Evolutionary conservation across 1,139 yeast genomes (phyloP).

Genomic region (Lodderomyces oxycetoniae): DNA sequence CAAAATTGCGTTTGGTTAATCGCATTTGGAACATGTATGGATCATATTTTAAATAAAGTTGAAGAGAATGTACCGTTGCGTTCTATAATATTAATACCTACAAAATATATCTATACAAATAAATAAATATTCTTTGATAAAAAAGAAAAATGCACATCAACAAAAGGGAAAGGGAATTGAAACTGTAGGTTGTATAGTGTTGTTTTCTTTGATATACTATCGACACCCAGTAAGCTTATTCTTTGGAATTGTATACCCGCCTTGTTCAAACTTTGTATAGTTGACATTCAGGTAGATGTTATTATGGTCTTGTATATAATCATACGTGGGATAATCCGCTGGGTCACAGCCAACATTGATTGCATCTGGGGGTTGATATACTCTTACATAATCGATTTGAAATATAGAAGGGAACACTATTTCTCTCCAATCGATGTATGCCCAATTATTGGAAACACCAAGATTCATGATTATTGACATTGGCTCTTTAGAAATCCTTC

Average conservation of each 20-base stretch:
- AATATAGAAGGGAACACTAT: slow-evolving; percentile 63
- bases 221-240: slow-evolving; percentile 20
- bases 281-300: slow-evolving; percentile 62
- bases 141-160: too few relatives aligned
- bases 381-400: slow-evolving; percentile 70
- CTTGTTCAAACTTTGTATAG: slow-evolving; percentile 58
- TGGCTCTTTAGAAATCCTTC: slow-evolving; percentile 77
- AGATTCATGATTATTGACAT: slow-evolving; percentile 75
- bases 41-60: slow-evolving; percentile 25
- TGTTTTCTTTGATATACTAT: too few relatives aligned
- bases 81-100: neutral
- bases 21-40: slow-evolving; percentile 58
- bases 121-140: too few relatives aligned
- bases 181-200: too few relatives aligned
- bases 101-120: too few relatives aligned
- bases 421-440: slow-evolving; percentile 73
- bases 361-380: slow-evolving; percentile 64
- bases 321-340: slow-evolving; percentile 61
- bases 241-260: slow-evolving; percentile 65
- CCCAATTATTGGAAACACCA: slow-evolving; percentile 80
- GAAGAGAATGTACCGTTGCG: neutral
- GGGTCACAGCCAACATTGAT: slow-evolving; percentile 72
- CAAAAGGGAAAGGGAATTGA: too few relatives aligned
- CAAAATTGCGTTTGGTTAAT: slow-evolving; percentile 40
- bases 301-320: slow-evolving; percentile 62